Base-by-base conservation (phyloP, 148 eudicot genomes). In the Silene latifolia region DNA sequence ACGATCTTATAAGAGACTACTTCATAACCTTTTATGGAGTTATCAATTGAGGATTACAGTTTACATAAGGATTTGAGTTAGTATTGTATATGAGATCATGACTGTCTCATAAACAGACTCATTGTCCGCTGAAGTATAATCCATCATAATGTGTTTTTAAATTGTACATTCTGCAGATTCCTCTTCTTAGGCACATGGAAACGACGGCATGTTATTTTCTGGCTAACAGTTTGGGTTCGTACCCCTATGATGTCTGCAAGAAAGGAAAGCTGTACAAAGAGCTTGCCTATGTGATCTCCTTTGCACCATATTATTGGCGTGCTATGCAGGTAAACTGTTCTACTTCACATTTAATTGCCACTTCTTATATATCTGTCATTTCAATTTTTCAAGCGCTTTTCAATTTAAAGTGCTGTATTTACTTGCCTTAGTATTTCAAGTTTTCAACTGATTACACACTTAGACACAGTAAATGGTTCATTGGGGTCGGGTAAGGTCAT, bases 271-370 rank as follows among this genome's bases (percentile, higher is more conserved):
- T 86, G 23, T 95, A 90, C 82, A 87, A 86, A 69, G 92, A 95
- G 83, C 75, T 90, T 21, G 96, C 91, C 5, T 95, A 95, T 73
- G 88, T 95, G 23, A 88, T 95, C 85, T 95, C 99, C 10, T 95
- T 95, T 57, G 89, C 99, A 1, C 99, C 99, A 1, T 95, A 95
- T 74, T 95, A 89, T 61, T 95, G 96, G 96, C 96, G 97, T 44
- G 99, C 99, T 17, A 90, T 92, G 97, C 99, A 94, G 91, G 98
- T 94, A 85, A 42, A 56, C n/a, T 48, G 47, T 47, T 60, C 11
- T 1, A 14, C 63, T 65, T 65, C 56, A 39, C 29, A 13, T 15
- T 60, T 17, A 44, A 14, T 24, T 53, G 2, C n/a, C 23, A 13
- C 7, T 23, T n/a, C 51, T 68, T 65, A 42, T 32, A 48, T 69